phyloP scores from a whole-genome alignment of 306 rosid genomes.

The Medicago ruthenica region DNA sequence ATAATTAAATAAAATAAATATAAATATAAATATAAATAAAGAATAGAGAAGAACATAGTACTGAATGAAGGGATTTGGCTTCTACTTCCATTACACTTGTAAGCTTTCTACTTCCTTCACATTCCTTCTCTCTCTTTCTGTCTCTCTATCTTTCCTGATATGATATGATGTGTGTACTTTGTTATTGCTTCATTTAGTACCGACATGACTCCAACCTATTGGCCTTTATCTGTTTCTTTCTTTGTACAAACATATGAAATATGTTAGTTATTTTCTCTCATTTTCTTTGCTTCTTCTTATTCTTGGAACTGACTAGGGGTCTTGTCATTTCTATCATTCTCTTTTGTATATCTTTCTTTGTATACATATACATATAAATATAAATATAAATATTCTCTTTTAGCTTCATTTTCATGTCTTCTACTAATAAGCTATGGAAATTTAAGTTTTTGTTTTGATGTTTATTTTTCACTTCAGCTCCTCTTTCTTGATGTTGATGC shows the following conservation, averaged over 20 bases:
- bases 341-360: neutral
- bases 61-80: constrained; percentile 36
- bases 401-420: constrained; percentile 9
- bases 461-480: constrained; percentile 36
- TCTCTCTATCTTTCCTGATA: constrained; percentile 11
- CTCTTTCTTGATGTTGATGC: constrained; percentile 35
- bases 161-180: constrained; percentile 22
- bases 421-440: neutral
- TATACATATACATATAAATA: no score
- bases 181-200: constrained; percentile 46
- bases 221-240: constrained; percentile 61
- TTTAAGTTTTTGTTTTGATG: constrained; percentile 21
- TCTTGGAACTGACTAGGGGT: constrained; percentile 18
- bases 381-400: neutral
- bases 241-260: no score
- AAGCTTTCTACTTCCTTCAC: constrained; percentile 21
- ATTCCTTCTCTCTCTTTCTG: neutral
- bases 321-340: constrained; percentile 31
- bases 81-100: constrained; percentile 45
- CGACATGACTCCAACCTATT: constrained; percentile 64
- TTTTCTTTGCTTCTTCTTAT: constrained; percentile 35
- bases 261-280: neutral
- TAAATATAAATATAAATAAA: constrained; percentile 4
- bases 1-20: constrained; percentile 6
- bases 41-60: constrained; percentile 9